phyloP scores from a whole-genome alignment of 345 rosid species.

The Ceriops tagal region DNA sequence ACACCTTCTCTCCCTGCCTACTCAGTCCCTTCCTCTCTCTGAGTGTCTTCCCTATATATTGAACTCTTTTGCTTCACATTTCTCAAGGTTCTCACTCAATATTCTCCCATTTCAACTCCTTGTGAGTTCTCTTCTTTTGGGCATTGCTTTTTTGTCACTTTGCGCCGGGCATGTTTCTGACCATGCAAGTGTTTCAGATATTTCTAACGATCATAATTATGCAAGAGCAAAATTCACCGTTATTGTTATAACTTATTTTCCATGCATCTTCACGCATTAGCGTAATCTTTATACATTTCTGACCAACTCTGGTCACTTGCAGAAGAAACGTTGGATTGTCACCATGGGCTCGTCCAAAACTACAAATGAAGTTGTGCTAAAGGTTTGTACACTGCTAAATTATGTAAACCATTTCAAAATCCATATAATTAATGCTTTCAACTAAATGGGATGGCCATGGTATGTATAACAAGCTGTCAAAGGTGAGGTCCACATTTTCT shows the following conservation, averaged over 20 bases:
- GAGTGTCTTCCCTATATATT: conserved; percentile 20
- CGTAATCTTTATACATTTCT: conserved; percentile 3
- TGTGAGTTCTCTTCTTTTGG: background rate
- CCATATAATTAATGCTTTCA: background rate
- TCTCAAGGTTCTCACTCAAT: conserved; percentile 9
- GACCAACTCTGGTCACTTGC: conserved; percentile 6
- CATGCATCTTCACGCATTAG: background rate
- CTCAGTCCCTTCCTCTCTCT: background rate
- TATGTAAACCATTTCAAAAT: background rate
- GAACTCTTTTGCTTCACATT: conserved; percentile 10
- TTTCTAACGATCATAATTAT: background rate
- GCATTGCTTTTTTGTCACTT: background rate
- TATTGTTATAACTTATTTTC: background rate
- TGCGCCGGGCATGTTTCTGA: no score
- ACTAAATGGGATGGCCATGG: no score
- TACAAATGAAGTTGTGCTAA: conserved; percentile 27
- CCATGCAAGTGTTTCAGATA: no score
- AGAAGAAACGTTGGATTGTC: conserved; percentile 44
- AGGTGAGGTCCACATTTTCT: no score
- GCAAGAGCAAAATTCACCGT: background rate
- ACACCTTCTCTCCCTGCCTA: background rate
- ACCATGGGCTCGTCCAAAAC: conserved; percentile 35
- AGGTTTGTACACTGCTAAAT: conserved; percentile 28
- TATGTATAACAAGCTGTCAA: no score
- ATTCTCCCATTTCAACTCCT: conserved; percentile 2